Evolutionary conservation across 78 protist species (phyloP).

Genomic region (Dictyostelium discoideum): DNA sequence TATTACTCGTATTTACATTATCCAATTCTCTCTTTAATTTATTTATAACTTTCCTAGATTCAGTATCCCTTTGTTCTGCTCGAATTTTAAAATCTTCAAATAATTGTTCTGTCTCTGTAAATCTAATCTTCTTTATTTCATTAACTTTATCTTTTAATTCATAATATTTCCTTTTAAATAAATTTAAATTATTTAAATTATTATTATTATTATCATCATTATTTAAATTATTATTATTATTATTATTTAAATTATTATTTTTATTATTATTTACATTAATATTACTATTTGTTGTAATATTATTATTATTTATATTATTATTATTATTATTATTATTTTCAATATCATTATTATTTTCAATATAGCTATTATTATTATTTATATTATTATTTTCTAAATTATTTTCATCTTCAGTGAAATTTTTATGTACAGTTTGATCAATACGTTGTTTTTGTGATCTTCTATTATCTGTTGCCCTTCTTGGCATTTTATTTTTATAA

Average conservation of each 20-base stretch:
- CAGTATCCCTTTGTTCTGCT: constrained; percentile 21
- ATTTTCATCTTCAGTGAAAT: not conserved
- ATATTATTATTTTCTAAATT: too few species aligned
- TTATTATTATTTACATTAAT: not conserved
- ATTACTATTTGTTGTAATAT: too few species aligned
- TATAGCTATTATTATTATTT: not conserved
- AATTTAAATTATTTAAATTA: not conserved
- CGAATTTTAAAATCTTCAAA: constrained; percentile 25
- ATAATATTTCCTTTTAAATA: not conserved
- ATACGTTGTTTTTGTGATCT: not conserved
- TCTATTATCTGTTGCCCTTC: not conserved
- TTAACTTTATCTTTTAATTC: constrained; percentile 3
- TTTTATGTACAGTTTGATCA: not conserved
- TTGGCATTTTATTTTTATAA: not conserved
- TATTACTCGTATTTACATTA: not conserved
- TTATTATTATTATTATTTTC: too few species aligned
- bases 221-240: not conserved
- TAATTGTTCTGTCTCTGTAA: constrained; percentile 1
- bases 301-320: not conserved
- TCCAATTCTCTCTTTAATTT: constrained; percentile 10
- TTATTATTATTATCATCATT: too few species aligned
- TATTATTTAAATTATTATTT: not conserved
- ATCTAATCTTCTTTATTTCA: not conserved
- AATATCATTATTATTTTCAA: too few species aligned
- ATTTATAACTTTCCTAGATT: not conserved